These are phyloP conservation scores for Byssothecium circinans DNA, from an alignment of 2,329 filamentous ascomycete species.

Conservation along the genomic window DNA sequence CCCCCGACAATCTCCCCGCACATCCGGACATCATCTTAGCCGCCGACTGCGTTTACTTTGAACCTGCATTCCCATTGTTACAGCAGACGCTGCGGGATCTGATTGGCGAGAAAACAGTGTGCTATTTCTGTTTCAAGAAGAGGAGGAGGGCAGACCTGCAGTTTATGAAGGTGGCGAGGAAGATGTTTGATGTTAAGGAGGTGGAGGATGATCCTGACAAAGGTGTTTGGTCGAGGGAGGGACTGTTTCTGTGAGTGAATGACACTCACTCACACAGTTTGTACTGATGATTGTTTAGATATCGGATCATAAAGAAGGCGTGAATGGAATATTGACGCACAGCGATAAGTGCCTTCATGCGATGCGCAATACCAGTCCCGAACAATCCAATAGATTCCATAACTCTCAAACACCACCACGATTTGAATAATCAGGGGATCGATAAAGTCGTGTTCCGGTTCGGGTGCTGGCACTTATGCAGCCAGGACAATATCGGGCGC, in stretches of 20 bases:
- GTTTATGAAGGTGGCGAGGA: slow-evolving; percentile 55
- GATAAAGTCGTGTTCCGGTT: too few relatives aligned
- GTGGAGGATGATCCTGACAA: slow-evolving; percentile 54
- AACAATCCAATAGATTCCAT: too few relatives aligned
- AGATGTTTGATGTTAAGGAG: slow-evolving; percentile 51
- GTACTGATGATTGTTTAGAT: background rate
- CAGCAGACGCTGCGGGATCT: slow-evolving; percentile 76
- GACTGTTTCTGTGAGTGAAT: slow-evolving; percentile 51
- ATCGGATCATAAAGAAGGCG: background rate
- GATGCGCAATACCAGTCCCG: too few relatives aligned
- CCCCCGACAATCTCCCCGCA: slow-evolving; percentile 47
- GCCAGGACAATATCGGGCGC: too few relatives aligned
- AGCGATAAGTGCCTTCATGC: too few relatives aligned
- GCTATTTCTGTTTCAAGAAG: slow-evolving; percentile 94
- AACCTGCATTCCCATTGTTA: slow-evolving; percentile 88
- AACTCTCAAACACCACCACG: too few relatives aligned
- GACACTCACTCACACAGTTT: background rate
- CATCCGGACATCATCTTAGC: slow-evolving; percentile 84
- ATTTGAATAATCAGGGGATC: too few relatives aligned
- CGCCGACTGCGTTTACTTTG: slow-evolving; percentile 96
- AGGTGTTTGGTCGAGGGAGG: slow-evolving; percentile 50
- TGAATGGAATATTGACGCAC: too few relatives aligned
- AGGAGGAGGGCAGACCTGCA: slow-evolving; percentile 68
- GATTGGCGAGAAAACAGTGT: slow-evolving; percentile 65
- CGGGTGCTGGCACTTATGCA: too few relatives aligned